phyloP scores from a whole-genome alignment of 805 yeast species.

The Schwanniomyces sp. region DNA sequence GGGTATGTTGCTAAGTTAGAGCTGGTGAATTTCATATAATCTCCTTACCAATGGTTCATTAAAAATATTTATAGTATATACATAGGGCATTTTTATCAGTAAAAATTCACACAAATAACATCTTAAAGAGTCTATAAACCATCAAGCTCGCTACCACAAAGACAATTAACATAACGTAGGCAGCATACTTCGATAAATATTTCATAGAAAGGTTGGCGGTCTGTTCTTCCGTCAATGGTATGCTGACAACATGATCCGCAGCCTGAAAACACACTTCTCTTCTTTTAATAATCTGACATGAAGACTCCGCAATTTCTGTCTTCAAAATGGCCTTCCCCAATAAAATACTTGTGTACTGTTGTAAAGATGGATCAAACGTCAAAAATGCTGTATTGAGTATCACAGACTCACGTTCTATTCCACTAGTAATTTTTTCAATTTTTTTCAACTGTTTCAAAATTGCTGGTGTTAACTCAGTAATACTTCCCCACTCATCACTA shows the following conservation, averaged over 20 bases:
- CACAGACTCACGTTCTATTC: conserved; percentile 33
- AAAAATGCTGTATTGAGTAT: conserved; percentile 27
- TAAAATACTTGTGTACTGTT: conserved; percentile 35
- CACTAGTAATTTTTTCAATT: conserved; percentile 38
- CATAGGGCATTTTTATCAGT: neutral
- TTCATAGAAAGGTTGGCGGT: conserved; percentile 18
- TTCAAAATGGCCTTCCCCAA: conserved; percentile 42
- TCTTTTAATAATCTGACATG: conserved; percentile 35
- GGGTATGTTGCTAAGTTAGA: neutral
- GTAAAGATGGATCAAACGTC: conserved; percentile 34
- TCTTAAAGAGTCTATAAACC: conserved; percentile 26
- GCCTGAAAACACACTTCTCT: conserved; percentile 41
- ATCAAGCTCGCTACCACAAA: conserved; percentile 23
- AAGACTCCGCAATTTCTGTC: conserved; percentile 22
- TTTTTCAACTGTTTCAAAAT: conserved; percentile 29
- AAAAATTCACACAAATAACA: conserved; percentile 9
- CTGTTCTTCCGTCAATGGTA: conserved; percentile 38
- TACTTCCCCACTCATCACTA: conserved; percentile 22
- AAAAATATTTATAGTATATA: neutral
- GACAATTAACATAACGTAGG: conserved; percentile 21
- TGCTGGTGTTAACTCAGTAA: conserved; percentile 19
- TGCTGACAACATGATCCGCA: conserved; percentile 42
- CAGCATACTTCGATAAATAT: conserved; percentile 21
- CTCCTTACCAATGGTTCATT: neutral
- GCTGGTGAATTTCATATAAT: neutral